A percentile compares a stretch with the other conserved stretches of the same genome.
Conservation (phyloP, 2,329 filamentous ascomycete genomes). For the Sporothrix schenckii region DNA sequence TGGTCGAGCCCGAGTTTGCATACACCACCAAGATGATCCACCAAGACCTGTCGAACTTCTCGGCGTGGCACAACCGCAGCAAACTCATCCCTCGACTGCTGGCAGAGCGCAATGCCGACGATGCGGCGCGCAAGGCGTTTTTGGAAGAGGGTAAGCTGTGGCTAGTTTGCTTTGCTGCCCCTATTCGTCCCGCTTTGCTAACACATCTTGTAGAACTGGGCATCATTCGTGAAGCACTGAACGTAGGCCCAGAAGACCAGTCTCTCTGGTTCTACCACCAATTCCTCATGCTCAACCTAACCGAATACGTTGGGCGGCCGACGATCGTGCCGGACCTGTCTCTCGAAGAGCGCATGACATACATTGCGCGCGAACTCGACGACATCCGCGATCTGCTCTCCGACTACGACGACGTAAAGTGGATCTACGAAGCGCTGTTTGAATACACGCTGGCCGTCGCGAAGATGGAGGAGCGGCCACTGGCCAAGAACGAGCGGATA, state of each 20-base stretch:
- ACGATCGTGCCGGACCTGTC: conserved; percentile 68
- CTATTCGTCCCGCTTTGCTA: not conserved
- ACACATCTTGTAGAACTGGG: conserved; percentile 64
- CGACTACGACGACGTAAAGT: conserved; percentile 67
- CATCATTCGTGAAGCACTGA: conserved; percentile 75
- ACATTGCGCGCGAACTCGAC: conserved; percentile 72
- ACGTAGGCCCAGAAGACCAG: conserved; percentile 90
- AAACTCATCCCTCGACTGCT: conserved; percentile 79
- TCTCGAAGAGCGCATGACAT: conserved; percentile 62
- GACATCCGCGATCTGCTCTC: conserved; percentile 68
- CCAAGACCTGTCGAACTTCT: conserved; percentile 90
- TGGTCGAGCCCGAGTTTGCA: conserved; percentile 79
- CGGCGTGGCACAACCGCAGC: conserved; percentile 90
- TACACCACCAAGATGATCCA: conserved; percentile 91
- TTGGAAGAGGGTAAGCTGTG: conserved; percentile 65
- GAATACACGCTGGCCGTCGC: conserved; percentile 68
- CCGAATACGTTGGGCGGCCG: conserved; percentile 52
- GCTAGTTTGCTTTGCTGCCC: no score
- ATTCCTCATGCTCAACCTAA: conserved; percentile 73
- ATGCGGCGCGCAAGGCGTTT: conserved; percentile 65
- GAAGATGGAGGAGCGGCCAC: conserved; percentile 53
- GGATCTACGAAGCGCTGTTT: conserved; percentile 85
- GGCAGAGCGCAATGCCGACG: conserved; percentile 67
- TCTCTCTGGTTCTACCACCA: conserved; percentile 98
- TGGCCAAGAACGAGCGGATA: conserved; percentile 46